phyloP scores from a whole-genome alignment of 306 rosid genomes.

The Prunus padus region DNA sequence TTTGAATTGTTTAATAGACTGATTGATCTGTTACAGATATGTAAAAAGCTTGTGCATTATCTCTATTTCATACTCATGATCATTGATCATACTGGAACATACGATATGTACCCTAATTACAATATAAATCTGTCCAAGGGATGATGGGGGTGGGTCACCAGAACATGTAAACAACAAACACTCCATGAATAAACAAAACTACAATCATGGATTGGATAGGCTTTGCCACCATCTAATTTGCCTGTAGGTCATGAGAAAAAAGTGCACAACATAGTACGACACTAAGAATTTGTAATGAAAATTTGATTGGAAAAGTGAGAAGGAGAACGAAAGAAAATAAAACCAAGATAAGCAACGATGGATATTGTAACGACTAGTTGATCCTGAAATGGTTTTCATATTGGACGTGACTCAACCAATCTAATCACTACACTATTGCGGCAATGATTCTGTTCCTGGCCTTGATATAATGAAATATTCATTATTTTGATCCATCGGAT shows the following conservation, averaged over 20 bases:
- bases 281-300: background rate
- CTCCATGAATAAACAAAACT: background rate
- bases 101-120: no score
- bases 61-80: no score
- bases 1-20: no score
- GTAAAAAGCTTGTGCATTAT: no score
- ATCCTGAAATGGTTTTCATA: background rate
- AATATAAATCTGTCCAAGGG: background rate
- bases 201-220: background rate
- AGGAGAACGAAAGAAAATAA: background rate
- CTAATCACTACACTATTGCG: conserved; percentile 1
- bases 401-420: conserved; percentile 1
- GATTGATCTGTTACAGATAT: no score
- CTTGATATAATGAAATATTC: background rate
- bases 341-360: background rate
- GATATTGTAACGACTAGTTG: background rate
- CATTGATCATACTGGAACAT: background rate
- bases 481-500: background rate
- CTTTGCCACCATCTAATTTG: conserved; percentile 9
- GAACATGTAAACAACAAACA: background rate
- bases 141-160: background rate
- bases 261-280: conserved; percentile 11
- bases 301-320: background rate
- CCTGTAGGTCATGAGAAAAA: conserved; percentile 1
- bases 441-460: background rate